Evolutionary conservation across 306 rosid genomes (phyloP).

Genomic region (Betula pendula): DNA sequence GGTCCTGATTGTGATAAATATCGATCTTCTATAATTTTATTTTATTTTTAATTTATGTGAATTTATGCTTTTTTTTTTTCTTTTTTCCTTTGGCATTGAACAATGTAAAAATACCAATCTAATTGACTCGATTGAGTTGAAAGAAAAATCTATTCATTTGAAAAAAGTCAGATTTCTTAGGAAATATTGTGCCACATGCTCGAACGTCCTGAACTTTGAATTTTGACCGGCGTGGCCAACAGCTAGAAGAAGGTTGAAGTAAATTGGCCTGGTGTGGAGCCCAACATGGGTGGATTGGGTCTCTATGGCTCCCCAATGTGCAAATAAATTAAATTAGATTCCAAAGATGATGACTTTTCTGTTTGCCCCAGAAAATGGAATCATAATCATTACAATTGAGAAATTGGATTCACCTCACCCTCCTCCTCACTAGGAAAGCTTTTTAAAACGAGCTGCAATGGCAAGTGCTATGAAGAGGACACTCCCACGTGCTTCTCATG

Average conservation of each 20-base stretch:
- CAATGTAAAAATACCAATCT: no score
- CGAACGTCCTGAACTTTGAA: background rate
- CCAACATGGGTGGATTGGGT: conserved; percentile 30
- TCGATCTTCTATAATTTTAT: no score
- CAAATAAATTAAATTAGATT: conserved; percentile 16
- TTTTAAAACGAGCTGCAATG: background rate
- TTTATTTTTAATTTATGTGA: no score
- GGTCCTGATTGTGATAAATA: no score
- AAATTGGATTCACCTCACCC: conserved; percentile 19
- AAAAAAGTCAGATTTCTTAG: background rate
- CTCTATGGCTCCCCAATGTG: conserved; percentile 13
- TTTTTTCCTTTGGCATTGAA: no score
- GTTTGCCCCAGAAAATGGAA: conserved; percentile 41
- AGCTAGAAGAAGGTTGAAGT: background rate
- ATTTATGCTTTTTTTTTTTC: no score
- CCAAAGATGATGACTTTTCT: conserved; percentile 29
- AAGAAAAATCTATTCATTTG: no score
- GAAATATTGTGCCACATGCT: background rate
- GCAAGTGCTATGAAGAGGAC: background rate
- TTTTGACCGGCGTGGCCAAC: background rate
- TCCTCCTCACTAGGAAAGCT: background rate
- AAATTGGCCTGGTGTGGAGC: conserved; percentile 28
- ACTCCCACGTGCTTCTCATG: background rate
- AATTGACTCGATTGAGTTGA: no score
- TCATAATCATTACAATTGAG: conserved; percentile 34